Base-by-base conservation (phyloP, 2,329 filamentous ascomycete genomes). In the Podosphaera fusca region DNA sequence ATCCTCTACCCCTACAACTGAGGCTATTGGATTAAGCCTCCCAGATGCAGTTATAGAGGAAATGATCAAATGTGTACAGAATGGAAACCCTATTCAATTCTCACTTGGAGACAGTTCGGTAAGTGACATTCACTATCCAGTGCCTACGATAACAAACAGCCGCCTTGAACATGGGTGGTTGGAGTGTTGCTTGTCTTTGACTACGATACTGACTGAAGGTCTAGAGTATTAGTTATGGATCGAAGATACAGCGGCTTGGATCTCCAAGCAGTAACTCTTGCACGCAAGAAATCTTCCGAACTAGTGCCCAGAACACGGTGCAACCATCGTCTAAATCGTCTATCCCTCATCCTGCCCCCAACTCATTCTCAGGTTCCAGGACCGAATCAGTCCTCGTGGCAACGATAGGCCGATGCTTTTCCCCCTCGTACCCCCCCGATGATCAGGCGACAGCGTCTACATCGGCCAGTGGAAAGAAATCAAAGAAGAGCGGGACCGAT, bases 21-120 rank as follows among this genome's bases (percentile, higher is more conserved):
- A 38, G n/a, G 52, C 52, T 33, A 50, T 82, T 64, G 73, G 76
- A 60, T 69, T 83, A 57, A 74, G 71, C n/a, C 68, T 83, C 60
- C 74, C 71, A 62, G 74, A 80, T 65, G 71, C 70, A 65, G 71
- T 79, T 55, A 75, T 83, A 63, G 76, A 80, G 65, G 73, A 78
- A 60, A 77, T 83, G 74, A 80, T 83, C 62, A 73, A 72, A 66
- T 78, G 75, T 63, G 73, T 77, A 45, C 75, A 75, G 63, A 72
- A 74, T 69, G 78, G 77, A 55, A 72, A 77, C 57, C 70, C 74
- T 51, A 72, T 82, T 56, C 72, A 78, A 63, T 70, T 83, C 63
- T 73, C 75, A 4, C 67, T 83, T 60, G 80, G 80, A 46, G 72
- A 70, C 63, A 72, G 69, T 63, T 79, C 79, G 42, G 80, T 83